A percentile compares a stretch with the other conserved stretches of the same genome.
phyloP scores from a whole-genome alignment of 176 grass and related monocot genomes.

The Zoysia japonica region DNA sequence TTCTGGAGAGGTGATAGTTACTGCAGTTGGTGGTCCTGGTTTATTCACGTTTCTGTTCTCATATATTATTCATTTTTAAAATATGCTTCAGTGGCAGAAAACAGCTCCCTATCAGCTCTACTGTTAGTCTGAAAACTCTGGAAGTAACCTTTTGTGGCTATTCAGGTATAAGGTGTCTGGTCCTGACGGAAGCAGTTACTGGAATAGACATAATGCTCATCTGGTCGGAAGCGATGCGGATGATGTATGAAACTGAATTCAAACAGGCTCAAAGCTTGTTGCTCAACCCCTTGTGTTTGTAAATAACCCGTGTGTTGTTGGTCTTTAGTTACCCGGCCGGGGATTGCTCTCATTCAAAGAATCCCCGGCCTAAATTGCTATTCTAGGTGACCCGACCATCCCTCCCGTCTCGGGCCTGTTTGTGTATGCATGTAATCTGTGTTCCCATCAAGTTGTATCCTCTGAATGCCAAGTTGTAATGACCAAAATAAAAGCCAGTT shows the following conservation, averaged over 20 bases:
- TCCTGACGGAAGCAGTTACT: constrained; percentile 75
- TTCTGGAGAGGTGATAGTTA: constrained; percentile 79
- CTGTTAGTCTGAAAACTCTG: neutral
- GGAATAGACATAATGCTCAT: constrained; percentile 53
- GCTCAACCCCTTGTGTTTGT: constrained; percentile 33
- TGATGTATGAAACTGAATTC: constrained; percentile 50
- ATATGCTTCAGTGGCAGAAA: neutral
- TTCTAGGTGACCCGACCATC: constrained; percentile 27
- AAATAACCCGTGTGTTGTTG: constrained; percentile 44
- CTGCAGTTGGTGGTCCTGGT: neutral
- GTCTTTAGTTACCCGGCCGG: constrained; percentile 25
- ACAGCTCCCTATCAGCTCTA: neutral
- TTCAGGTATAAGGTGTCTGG: constrained; percentile 74
- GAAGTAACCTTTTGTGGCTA: constrained; percentile 19
- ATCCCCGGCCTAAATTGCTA: constrained; percentile 39
- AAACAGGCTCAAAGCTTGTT: constrained; percentile 13
- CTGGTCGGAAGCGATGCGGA: constrained; percentile 63
- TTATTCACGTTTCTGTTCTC: neutral
- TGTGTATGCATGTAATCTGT: constrained; percentile 48
- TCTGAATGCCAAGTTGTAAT: constrained; percentile 15
- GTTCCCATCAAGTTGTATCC: constrained; percentile 14
- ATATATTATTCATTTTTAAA: neutral
- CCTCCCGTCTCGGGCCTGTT: constrained; percentile 13
- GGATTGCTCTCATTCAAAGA: constrained; percentile 44
- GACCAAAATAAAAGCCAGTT: constrained; percentile 30